These are phyloP conservation scores for Cytospora paraplurivora DNA, from an alignment of 2,329 filamentous ascomycete species.

Conservation along the genomic window DNA sequence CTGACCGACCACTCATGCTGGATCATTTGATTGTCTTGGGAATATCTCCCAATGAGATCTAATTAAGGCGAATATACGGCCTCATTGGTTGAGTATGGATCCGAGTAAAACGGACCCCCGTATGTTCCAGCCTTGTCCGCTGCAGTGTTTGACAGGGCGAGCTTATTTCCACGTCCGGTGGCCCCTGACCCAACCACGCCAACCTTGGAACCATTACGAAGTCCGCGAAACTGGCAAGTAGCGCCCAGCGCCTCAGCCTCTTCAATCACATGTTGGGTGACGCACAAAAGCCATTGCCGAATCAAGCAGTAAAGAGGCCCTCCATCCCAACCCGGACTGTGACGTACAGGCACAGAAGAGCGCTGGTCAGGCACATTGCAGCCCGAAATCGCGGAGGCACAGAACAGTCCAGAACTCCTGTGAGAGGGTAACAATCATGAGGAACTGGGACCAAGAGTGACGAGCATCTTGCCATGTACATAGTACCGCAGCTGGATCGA, in stretches of 20 bases:
- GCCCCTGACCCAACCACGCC: slow-evolving; percentile 25
- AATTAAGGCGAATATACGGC: slow-evolving; percentile 1
- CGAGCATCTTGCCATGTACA: slow-evolving; percentile 1
- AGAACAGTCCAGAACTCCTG: slow-evolving; percentile 22
- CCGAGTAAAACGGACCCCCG: slow-evolving; percentile 11
- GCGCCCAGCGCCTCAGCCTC: slow-evolving; percentile 30
- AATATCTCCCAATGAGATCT: slow-evolving; percentile 32
- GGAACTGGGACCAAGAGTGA: not conserved
- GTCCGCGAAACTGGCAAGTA: slow-evolving; percentile 9
- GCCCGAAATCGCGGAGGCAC: not conserved
- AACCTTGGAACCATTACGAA: slow-evolving; percentile 32
- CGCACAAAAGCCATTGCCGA: slow-evolving; percentile 32
- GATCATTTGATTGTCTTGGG: not conserved
- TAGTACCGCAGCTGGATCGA: slow-evolving; percentile 3
- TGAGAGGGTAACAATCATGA: not conserved
- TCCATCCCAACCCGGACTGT: slow-evolving; percentile 27
- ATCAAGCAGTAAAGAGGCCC: slow-evolving; percentile 36
- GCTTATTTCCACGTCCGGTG: slow-evolving; percentile 26
- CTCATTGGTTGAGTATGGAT: slow-evolving; percentile 32
- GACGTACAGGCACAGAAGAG: not conserved
- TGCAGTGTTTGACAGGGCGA: slow-evolving; percentile 22
- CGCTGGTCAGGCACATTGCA: not conserved
- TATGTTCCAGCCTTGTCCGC: slow-evolving; percentile 31
- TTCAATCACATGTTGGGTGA: not conserved
- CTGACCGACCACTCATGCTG: slow-evolving; percentile 12